Percentiles rank a stretch among this genome's conserved stretches.
Conservation (phyloP, 345 rosid genomes). For the Eucalyptus tenuipes region DNA sequence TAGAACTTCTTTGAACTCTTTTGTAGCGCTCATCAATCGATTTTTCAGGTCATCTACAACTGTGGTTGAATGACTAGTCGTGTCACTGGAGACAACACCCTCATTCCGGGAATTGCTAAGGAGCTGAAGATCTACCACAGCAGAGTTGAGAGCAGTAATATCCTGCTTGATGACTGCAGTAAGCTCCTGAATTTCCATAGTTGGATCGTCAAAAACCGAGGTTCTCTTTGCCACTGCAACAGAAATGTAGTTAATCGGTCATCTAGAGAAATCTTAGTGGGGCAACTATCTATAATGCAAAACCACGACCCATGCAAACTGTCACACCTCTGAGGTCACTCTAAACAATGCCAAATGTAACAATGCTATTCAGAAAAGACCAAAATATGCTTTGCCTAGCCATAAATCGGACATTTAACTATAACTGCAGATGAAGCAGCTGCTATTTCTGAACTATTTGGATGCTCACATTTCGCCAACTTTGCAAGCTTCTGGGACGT, state of each 20-base stretch:
- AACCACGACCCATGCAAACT: background rate
- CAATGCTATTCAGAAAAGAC: background rate
- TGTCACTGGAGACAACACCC: conserved; percentile 41
- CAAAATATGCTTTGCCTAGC: background rate
- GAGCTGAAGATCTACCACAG: conserved; percentile 54
- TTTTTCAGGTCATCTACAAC: conserved; percentile 54
- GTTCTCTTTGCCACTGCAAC: conserved; percentile 52
- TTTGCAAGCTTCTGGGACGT: conserved; percentile 47
- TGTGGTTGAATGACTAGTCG: conserved; percentile 49
- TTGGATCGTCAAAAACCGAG: conserved; percentile 57
- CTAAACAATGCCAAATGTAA: background rate
- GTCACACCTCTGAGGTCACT: background rate
- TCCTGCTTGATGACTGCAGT: conserved; percentile 59
- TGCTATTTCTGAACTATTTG: background rate
- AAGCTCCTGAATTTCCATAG: conserved; percentile 53
- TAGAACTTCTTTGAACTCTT: conserved; percentile 58
- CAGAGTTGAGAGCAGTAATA: conserved; percentile 52
- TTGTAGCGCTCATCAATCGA: conserved; percentile 52
- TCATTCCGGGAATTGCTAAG: conserved; percentile 38
- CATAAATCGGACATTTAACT: background rate
- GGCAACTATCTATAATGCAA: background rate
- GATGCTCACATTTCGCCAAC: conserved; percentile 40
- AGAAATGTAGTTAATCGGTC: background rate
- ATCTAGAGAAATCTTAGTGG: background rate
- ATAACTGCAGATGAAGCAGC: background rate